Conservation (phyloP, 1,284 basidiomycete species). For the Pseudozyma sp. region DNA sequence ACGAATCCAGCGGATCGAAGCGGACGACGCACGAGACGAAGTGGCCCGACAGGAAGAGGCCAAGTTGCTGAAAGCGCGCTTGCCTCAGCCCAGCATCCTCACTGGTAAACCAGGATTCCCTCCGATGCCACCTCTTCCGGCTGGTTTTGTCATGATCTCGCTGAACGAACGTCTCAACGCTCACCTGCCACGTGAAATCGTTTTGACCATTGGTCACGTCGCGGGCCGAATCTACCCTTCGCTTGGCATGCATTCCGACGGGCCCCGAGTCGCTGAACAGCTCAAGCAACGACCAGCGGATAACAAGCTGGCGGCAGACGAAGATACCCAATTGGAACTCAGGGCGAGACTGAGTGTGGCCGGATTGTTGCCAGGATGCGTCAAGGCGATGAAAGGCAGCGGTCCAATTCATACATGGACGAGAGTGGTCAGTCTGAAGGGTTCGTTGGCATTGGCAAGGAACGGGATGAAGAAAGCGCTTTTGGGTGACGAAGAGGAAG, state of each 20-base stretch:
- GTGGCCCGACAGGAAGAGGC: conserved; percentile 24
- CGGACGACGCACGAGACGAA: conserved; percentile 20
- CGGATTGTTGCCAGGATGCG: conserved; percentile 41
- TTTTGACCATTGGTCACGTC: conserved; percentile 27
- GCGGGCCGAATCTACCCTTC: conserved; percentile 48
- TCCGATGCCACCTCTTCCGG: conserved; percentile 37
- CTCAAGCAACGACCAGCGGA: conserved; percentile 21
- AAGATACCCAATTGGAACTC: conserved; percentile 43
- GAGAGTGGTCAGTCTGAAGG: conserved; percentile 29
- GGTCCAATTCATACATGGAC: conserved; percentile 16
- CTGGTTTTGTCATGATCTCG: conserved; percentile 44
- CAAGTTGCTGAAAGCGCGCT: conserved; percentile 20
- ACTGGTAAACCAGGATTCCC: conserved; percentile 37
- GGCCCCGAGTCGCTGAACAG: conserved; percentile 42
- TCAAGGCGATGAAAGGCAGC: conserved; percentile 42
- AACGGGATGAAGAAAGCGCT: conserved; percentile 10
- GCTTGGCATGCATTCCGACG: conserved; percentile 44
- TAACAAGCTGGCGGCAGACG: conserved; percentile 31
- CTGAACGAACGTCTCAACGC: conserved; percentile 35
- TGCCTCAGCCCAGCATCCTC: conserved; percentile 41
- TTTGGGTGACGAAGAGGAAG: conserved; percentile 10
- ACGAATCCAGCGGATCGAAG: conserved; percentile 14
- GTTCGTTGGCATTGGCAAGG: conserved; percentile 12
- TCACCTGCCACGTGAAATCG: conserved; percentile 32
- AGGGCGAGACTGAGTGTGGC: conserved; percentile 39